These are phyloP conservation scores for Trifolium pratense DNA, from an alignment of 306 rosid species.

Conservation along the genomic window DNA sequence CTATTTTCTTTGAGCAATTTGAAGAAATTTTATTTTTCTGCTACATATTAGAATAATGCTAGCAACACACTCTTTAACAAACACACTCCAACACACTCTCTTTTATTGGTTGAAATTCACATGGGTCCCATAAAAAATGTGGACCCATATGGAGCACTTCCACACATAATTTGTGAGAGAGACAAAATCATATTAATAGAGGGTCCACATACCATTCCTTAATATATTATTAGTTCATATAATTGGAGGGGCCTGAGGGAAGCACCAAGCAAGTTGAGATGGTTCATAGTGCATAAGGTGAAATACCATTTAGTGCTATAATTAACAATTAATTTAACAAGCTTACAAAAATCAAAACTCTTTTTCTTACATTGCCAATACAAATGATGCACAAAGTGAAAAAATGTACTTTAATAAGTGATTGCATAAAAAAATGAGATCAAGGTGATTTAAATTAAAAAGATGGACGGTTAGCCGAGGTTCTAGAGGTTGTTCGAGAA, in stretches of 20 bases:
- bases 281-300: conserved; percentile 37
- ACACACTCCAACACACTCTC: too few species aligned
- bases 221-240: conserved; percentile 41
- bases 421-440: not conserved
- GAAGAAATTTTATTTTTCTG: too few species aligned
- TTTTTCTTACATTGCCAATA: conserved; percentile 19
- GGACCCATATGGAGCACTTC: conserved; percentile 49
- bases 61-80: too few species aligned
- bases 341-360: conserved; percentile 19
- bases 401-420: conserved; percentile 17
- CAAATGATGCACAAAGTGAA: conserved; percentile 11
- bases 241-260: conserved; percentile 42
- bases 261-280: conserved; percentile 51
- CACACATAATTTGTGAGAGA: conserved; percentile 7
- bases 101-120: too few species aligned
- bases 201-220: conserved; percentile 50
- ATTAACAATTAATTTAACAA: conserved; percentile 31
- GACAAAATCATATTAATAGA: conserved; percentile 47
- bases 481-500: too few species aligned
- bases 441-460: not conserved
- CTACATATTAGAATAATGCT: too few species aligned
- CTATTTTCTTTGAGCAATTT: too few species aligned
- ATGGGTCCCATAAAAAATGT: too few species aligned
- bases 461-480: not conserved
- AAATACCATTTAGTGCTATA: conserved; percentile 50